Evolutionary conservation across 73 alveolate genomes (phyloP).

Genomic region (Stentor roeselii): DNA sequence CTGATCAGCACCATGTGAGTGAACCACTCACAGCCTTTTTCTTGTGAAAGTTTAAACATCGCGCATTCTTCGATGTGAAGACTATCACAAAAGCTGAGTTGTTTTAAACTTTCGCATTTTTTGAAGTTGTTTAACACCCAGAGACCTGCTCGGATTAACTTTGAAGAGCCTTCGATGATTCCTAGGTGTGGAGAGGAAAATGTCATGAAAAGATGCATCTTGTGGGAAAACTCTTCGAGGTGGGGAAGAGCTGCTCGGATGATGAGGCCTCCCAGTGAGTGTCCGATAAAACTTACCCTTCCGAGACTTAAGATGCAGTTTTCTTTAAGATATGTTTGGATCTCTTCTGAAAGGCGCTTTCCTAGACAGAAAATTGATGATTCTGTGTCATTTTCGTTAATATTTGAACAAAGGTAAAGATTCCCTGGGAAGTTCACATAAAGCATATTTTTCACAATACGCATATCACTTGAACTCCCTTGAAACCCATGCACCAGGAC

Average conservation of each 20-base stretch:
- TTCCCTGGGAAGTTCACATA: slow-evolving; percentile 86
- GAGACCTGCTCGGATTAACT: slow-evolving; percentile 73
- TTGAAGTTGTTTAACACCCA: slow-evolving; percentile 96
- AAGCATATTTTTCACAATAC: slow-evolving; percentile 85
- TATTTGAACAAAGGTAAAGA: slow-evolving; percentile 70
- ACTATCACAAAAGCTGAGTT: slow-evolving; percentile 87
- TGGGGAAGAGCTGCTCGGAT: slow-evolving; percentile 75
- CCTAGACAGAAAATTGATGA: slow-evolving; percentile 92
- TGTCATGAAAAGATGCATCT: slow-evolving; percentile 84
- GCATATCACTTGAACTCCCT: slow-evolving; percentile 95
- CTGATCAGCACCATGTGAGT: slow-evolving; percentile 84
- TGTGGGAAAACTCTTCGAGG: slow-evolving; percentile 73
- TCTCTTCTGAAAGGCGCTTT: slow-evolving; percentile 85
- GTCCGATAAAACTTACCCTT: slow-evolving; percentile 96
- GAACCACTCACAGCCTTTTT: slow-evolving; percentile 84
- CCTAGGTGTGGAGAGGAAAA: slow-evolving; percentile 98
- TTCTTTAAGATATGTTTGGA: slow-evolving; percentile 57
- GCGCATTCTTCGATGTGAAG: slow-evolving; percentile 81
- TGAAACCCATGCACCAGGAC: slow-evolving; percentile 97
- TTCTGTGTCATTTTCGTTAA: slow-evolving; percentile 93
- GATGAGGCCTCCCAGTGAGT: slow-evolving; percentile 97
- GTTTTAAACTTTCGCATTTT: slow-evolving; percentile 78
- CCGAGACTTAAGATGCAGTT: slow-evolving; percentile 78
- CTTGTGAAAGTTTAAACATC: slow-evolving; percentile 82
- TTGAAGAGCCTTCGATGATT: slow-evolving; percentile 57